Evolutionary conservation across 306 rosid species (phyloP).

Genomic region (Glycine latifolia): DNA sequence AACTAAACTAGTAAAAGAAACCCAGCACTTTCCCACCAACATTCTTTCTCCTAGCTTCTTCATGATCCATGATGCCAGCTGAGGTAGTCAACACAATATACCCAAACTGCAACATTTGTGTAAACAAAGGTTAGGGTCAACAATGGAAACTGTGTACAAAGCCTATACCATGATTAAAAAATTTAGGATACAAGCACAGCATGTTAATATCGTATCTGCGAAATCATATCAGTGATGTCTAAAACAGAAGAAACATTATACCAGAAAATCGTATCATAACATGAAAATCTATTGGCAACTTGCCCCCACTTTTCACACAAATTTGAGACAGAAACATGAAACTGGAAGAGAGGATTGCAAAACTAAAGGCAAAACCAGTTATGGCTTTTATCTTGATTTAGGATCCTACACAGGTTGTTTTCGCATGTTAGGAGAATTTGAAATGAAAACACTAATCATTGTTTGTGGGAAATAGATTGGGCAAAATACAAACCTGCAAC

Average conservation of each 20-base stretch:
- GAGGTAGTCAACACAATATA: slow-evolving; percentile 56
- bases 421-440: neutral
- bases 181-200: too few species aligned
- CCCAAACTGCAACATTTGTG: slow-evolving; percentile 49
- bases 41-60: slow-evolving; percentile 56
- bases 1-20: slow-evolving; percentile 49
- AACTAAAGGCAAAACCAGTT: neutral
- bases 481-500: neutral
- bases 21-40: slow-evolving; percentile 57
- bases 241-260: too few species aligned
- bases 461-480: neutral
- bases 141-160: neutral
- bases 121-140: neutral
- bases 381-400: neutral
- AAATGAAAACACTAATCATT: neutral
- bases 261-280: neutral
- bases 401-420: too few species aligned
- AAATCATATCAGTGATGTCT: too few species aligned
- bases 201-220: too few species aligned
- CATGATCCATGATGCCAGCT: slow-evolving; percentile 58
- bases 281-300: neutral
- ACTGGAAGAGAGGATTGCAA: neutral
- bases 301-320: neutral
- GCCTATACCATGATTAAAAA: neutral
- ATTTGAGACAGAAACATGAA: neutral